These are phyloP conservation scores for Amylocystis lapponica DNA, from an alignment of 768 basidiomycete genomes.

Conservation along the genomic window DNA sequence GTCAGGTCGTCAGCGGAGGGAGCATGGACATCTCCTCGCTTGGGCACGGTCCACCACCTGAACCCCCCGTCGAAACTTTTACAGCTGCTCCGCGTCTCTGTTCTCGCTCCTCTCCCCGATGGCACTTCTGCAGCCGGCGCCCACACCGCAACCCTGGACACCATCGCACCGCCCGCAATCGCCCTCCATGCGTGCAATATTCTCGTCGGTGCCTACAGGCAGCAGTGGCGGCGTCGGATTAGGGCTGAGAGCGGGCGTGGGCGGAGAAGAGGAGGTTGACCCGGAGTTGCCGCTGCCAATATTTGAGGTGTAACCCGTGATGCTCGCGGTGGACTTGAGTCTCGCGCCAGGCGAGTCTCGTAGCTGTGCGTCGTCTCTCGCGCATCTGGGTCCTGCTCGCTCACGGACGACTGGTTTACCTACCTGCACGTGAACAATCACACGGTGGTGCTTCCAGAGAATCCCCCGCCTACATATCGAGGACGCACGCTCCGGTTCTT, in stretches of 20 bases:
- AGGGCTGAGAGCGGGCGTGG: slow-evolving; percentile 12
- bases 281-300: slow-evolving; percentile 72
- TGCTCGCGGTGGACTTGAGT: slow-evolving; percentile 84
- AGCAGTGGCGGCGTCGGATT: slow-evolving; percentile 7
- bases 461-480: slow-evolving; percentile 85
- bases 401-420: neutral
- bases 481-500: slow-evolving; percentile 82
- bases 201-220: slow-evolving; percentile 10
- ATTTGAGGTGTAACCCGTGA: slow-evolving; percentile 76
- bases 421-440: slow-evolving; percentile 62
- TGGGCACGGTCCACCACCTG: neutral
- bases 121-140: slow-evolving; percentile 7
- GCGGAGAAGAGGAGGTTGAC: slow-evolving; percentile 41
- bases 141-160: too few species aligned
- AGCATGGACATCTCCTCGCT: slow-evolving; percentile 63
- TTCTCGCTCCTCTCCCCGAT: slow-evolving; percentile 28
- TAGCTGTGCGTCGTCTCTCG: slow-evolving; percentile 54
- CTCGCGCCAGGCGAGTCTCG: slow-evolving; percentile 81
- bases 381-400: too few species aligned
- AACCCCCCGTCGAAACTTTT: too few species aligned
- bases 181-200: slow-evolving; percentile 16
- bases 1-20: slow-evolving; percentile 57
- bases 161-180: slow-evolving; percentile 19
- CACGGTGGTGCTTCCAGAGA: slow-evolving; percentile 64
- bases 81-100: slow-evolving; percentile 49